These are phyloP conservation scores for Skeletonema potamos DNA, from an alignment of 108 stramenopile species.

Conservation along the genomic window DNA sequence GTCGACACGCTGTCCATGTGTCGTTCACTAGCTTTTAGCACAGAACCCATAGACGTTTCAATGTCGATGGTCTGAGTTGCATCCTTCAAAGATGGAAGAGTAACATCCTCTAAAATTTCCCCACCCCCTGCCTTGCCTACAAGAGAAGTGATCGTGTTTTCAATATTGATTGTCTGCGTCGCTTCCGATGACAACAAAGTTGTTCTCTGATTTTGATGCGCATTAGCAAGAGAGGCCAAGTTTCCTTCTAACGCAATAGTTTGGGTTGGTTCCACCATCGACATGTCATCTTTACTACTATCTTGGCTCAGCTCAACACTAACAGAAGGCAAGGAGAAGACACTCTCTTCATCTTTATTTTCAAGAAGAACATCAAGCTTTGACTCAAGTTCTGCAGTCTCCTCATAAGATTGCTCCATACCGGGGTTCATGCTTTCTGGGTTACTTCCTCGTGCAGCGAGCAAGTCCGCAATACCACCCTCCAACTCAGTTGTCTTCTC, in stretches of 20 bases:
- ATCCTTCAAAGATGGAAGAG: conserved; percentile 11
- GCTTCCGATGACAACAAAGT: conserved; percentile 5
- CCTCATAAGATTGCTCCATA: conserved; percentile 27
- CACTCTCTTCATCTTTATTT: conserved; percentile 39
- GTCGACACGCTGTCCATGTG: neutral
- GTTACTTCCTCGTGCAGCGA: conserved; percentile 27
- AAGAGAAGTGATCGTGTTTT: conserved; percentile 29
- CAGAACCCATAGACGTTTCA: conserved; percentile 16
- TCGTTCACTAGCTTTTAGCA: neutral
- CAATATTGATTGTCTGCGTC: conserved; percentile 35
- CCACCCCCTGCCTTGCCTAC: conserved; percentile 9
- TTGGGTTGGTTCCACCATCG: conserved; percentile 43
- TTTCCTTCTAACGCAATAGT: conserved; percentile 33
- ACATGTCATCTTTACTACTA: conserved; percentile 23
- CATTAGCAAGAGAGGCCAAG: conserved; percentile 3
- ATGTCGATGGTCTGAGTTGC: conserved; percentile 28
- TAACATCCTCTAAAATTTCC: conserved; percentile 11
- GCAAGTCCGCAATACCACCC: conserved; percentile 24
- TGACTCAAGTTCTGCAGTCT: conserved; percentile 58
- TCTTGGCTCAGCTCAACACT: conserved; percentile 6
- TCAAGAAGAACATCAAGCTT: conserved; percentile 55
- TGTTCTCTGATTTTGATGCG: neutral
- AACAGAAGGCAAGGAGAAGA: conserved; percentile 37
- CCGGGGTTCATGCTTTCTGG: conserved; percentile 38
- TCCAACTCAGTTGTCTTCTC: conserved; percentile 41